Base-by-base conservation (phyloP, 164 flowering plant species). In the Tinospora cordifolia region DNA sequence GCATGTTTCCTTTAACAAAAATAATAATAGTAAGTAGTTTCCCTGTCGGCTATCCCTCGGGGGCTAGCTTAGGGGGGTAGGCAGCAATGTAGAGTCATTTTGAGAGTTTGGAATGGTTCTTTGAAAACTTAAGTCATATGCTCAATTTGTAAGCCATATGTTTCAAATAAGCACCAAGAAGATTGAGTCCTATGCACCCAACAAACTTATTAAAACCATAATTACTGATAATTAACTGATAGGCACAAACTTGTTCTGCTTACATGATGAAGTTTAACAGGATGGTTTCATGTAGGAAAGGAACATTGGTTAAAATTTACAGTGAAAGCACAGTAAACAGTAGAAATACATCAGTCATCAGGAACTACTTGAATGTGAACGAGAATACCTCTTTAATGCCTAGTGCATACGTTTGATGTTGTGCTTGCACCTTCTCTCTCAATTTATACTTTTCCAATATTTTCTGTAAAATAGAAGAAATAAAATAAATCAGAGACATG, bases 331-430 rank as follows among this genome's bases (percentile, higher is more conserved):
- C 10, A 54, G 8, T 10, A 54, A 9, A 54, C n/a, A 19, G n/a
- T 9, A 54, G 24, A 17, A 54, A 24, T 19, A 19, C n/a, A 54
- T 19, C 24, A 19, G 24, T 22, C 24, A 21, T 54, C 60, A 54
- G 66, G 40, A 64, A 64, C 21, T n/a, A 64, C 4, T 64, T 64
- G 46, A 0, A n/a, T 19, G 22, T 30, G 24, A n/a, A 54, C n/a
- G 59, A 2, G 1, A 49, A 36, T 65, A 88, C 99, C 97, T 94
- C 98, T 83, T 94, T 94, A 68, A 92, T 90, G 62, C 99, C 98
- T 65, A 94, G 75, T 68, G 98, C 99, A 85, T 92, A 94, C 38
- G 99, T 94, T 77, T 92, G 99, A 84, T 92, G 97, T 67, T 94
- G 96, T 41, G 88, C 92, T 59, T 83, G 72, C 60, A 73, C 87